phyloP scores from a whole-genome alignment of 73 alveolate genomes.

The Diophrys sp. region DNA sequence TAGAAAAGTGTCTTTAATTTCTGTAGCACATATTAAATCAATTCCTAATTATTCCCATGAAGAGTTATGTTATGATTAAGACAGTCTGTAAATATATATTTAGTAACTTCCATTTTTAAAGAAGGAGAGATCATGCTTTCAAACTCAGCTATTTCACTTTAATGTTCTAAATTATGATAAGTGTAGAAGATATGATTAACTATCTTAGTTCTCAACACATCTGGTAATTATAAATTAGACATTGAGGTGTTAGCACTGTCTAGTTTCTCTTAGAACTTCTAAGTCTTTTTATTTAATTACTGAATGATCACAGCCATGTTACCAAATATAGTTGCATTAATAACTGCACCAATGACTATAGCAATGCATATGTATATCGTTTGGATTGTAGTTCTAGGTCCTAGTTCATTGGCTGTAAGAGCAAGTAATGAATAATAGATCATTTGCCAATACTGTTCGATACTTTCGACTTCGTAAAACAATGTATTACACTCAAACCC shows the following conservation, averaged over 20 bases:
- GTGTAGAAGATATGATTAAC: slow-evolving; percentile 30
- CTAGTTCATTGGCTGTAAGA: slow-evolving; percentile 58
- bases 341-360: slow-evolving; percentile 53
- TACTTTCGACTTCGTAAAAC: neutral
- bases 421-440: slow-evolving; percentile 49
- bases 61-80: slow-evolving; percentile 36
- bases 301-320: slow-evolving; percentile 45
- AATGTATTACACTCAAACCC: slow-evolving; percentile 3
- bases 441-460: neutral
- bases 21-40: slow-evolving; percentile 33
- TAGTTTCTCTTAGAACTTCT: slow-evolving; percentile 32
- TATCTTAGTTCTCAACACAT: slow-evolving; percentile 30
- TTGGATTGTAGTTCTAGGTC: slow-evolving; percentile 36
- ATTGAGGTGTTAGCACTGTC: slow-evolving; percentile 34
- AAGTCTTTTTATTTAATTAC: slow-evolving; percentile 15
- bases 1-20: slow-evolving; percentile 15
- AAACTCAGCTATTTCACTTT: slow-evolving; percentile 9
- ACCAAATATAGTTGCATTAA: slow-evolving; percentile 65
- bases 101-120: slow-evolving; percentile 33
- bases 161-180: neutral
- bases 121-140: slow-evolving; percentile 17
- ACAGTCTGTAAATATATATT: slow-evolving; percentile 34
- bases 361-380: slow-evolving; percentile 17
- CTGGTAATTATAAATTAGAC: slow-evolving; percentile 54
- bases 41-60: slow-evolving; percentile 14